Conservation (phyloP, 2,329 filamentous ascomycete species). For the Hymenoscyphus fructigenus region DNA sequence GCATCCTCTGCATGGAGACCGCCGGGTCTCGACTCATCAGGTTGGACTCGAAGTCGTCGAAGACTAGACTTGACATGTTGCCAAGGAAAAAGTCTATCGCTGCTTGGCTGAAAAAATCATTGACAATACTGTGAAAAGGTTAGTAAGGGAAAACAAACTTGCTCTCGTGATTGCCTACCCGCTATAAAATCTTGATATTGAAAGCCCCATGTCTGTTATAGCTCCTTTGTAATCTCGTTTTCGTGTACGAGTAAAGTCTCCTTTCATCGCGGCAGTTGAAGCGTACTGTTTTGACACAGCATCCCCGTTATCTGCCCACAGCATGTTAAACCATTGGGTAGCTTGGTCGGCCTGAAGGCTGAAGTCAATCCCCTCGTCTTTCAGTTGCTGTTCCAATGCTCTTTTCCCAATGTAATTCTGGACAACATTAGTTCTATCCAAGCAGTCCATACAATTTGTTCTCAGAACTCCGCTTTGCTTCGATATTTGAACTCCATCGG, state of each 20-base stretch:
- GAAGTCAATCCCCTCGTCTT: conserved; percentile 72
- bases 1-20: conserved; percentile 78
- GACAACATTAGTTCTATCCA: conserved; percentile 94
- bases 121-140: conserved; percentile 73
- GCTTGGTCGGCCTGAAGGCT: conserved; percentile 72
- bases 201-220: conserved; percentile 86
- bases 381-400: conserved; percentile 78
- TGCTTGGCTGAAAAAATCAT: conserved; percentile 94
- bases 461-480: conserved; percentile 76
- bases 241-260: conserved; percentile 88
- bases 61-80: conserved; percentile 79
- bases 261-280: conserved; percentile 92
- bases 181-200: conserved; percentile 72
- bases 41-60: conserved; percentile 90
- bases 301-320: conserved; percentile 98
- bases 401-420: conserved; percentile 87
- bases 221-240: conserved; percentile 91
- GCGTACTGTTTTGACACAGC: conserved; percentile 95
- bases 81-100: conserved; percentile 93
- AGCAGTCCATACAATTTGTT: conserved; percentile 98
- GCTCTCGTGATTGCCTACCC: conserved; percentile 47
- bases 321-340: conserved; percentile 89
- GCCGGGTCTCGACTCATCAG: conserved; percentile 94
- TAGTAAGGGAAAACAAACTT: background rate
- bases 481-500: conserved; percentile 43